Base-by-base conservation (phyloP, 177 flowering plant species). In the Vitis hybrid region DNA sequence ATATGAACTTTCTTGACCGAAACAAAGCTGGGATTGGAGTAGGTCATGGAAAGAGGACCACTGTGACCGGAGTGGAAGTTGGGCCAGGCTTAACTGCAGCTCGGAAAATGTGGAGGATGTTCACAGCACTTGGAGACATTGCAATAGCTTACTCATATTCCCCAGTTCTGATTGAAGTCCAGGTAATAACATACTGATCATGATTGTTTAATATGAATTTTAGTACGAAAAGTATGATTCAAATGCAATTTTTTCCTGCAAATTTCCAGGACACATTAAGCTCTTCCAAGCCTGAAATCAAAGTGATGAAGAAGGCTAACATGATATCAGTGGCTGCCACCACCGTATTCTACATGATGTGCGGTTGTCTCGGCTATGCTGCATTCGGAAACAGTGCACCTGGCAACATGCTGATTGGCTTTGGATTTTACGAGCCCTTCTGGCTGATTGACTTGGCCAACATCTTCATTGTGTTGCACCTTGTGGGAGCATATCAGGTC, bases 401-500 rank as follows among this genome's bases (percentile, higher is more conserved):
- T 0, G 93, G 89, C 6, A 88, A 89, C 69, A 18, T 87, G 21
- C 62, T 87, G 3, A 80, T 89, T 4, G 88, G 89, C 10, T 87
- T 84, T 23, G 89, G 91, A 52, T 83, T 83, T 55, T 79, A 80
- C 26, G 82, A 87, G 68, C 88, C 90, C 0, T 81, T 77, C 65
- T 89, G 90, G 93, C 65, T 89, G 21, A 67, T 89, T 0, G 84
- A 82, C 64, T 18, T 83, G 6, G 90, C 85, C 56, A 86, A 89
- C 56, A 51, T 70, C 51, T 85, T 80, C 81, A 80, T 87, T 26
- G 86, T 81, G 21, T 68, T 86, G 49, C 93, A 89, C 75, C 79
- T 89, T 2, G 65, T 87, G 17, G 85, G 91, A 50, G 89, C 85
- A 11, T 89, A 77, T 68, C 91, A 86, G 85, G 91, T 85, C 30